Conservation (phyloP, 208 protist genomes). For the Leptomonas pyrrhocoris region DNA sequence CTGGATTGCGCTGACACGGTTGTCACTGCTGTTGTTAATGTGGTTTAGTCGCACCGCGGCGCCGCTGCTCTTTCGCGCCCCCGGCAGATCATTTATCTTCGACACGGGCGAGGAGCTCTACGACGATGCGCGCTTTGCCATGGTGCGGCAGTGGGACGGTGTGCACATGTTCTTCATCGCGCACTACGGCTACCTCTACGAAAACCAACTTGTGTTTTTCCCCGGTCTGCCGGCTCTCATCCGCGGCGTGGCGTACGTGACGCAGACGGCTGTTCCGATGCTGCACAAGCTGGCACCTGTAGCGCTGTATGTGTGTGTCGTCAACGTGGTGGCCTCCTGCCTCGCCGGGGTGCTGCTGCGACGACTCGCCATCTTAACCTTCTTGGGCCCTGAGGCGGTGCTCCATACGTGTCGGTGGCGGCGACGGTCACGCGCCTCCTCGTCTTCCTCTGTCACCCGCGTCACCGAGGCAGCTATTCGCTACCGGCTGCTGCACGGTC, state of each 20-base stretch:
- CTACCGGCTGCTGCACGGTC: slow-evolving; percentile 23
- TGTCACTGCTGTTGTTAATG: slow-evolving; percentile 53
- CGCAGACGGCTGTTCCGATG: slow-evolving; percentile 23
- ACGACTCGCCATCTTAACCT: slow-evolving; percentile 54
- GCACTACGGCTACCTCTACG: slow-evolving; percentile 73
- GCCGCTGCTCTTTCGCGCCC: slow-evolving; percentile 40
- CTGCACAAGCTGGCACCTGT: slow-evolving; percentile 48
- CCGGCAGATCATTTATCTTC: slow-evolving; percentile 45
- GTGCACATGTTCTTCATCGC: slow-evolving; percentile 84
- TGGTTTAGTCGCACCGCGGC: slow-evolving; percentile 41
- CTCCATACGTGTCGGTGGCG: slow-evolving; percentile 13
- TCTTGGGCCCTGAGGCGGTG: slow-evolving; percentile 43
- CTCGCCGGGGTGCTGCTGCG: slow-evolving; percentile 57
- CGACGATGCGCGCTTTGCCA: slow-evolving; percentile 48
- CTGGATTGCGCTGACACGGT: slow-evolving; percentile 41
- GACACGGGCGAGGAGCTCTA: slow-evolving; percentile 62
- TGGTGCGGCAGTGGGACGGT: slow-evolving; percentile 72
- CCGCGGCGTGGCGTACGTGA: slow-evolving; percentile 40
- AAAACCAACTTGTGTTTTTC: slow-evolving; percentile 75
- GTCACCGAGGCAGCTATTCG: slow-evolving; percentile 16
- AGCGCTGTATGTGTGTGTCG: slow-evolving; percentile 44
- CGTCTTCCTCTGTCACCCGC: not conserved
- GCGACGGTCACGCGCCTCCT: not conserved
- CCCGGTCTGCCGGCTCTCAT: slow-evolving; percentile 66
- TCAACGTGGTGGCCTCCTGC: slow-evolving; percentile 51